Evolutionary conservation across 306 rosid species (phyloP), one percentile per base, ranked within the genome.

Genomic region (Trichosanthes cucumerina): DNA sequence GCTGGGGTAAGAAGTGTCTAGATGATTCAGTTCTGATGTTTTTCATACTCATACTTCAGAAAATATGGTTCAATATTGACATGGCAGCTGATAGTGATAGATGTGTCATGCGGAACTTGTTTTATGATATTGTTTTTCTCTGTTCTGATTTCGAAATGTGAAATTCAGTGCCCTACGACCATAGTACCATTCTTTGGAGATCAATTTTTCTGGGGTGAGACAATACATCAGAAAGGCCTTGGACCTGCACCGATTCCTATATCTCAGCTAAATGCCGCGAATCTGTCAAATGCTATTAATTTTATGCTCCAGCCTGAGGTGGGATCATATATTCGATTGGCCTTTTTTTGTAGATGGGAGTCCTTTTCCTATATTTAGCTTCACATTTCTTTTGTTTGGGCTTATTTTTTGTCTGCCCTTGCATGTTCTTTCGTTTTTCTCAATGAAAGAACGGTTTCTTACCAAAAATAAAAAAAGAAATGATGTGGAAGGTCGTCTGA

Each of bases 271-370:
- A 86, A 56, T 60, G 81, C 83, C 28, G 89, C 88, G 84, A 84
- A 83, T 79, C 90, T 95, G 68, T 86, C 98, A 70, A 83, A 81
- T 52, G 95, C 99, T 56, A 90, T 95, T 75, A 84, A 62, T 75
- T 92, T 91, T 84, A 95, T 95, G 99, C 97, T 95, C 75, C 97
- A 91, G 78, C 90, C 96, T 64, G 96, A 89, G 97, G 99, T 95
- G 86, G 14, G 57, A 13, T 57, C 56, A 15, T 56, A 8, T 23
- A 8, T 56, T 31, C 7, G 23, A 47, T 4, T 15, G 18, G 5
- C 13, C 19, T 47, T 4, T 12, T 9, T 46, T 47, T 47, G 18
- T 3, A 36, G 33, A 28, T 28, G 33, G 33, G 2, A 28, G 33
- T 2, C 33, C 1, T 28, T 28, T 28, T 28, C 33, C 33, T 28